Conservation (phyloP, 768 basidiomycete genomes). For the Lentinula sp. region DNA sequence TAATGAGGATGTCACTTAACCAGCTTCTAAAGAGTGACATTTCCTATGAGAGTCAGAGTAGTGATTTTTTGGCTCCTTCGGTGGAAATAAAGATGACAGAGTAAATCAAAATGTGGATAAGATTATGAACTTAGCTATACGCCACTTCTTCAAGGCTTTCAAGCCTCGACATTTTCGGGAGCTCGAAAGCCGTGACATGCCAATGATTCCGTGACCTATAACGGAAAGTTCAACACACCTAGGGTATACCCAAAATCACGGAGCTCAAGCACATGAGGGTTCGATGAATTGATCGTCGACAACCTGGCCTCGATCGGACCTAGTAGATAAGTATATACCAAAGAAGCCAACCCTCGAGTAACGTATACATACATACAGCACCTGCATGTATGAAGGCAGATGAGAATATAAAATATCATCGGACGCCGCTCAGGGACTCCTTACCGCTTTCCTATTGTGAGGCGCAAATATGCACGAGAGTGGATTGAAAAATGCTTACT, state of each 20-base stretch:
- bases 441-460: neutral
- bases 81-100: neutral
- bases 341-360: neutral
- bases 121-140: neutral
- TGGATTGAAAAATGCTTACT: neutral
- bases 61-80: neutral
- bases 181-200: conserved; percentile 2
- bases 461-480: neutral
- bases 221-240: conserved; percentile 1
- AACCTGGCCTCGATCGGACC: conserved; percentile 1
- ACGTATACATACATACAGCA: neutral
- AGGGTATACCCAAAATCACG: neutral
- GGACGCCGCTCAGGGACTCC: neutral
- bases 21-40: no score
- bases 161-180: neutral
- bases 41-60: neutral
- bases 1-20: no score
- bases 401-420: neutral
- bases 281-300: neutral
- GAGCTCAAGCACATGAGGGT: neutral
- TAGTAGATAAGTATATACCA: neutral
- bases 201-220: neutral
- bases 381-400: neutral
- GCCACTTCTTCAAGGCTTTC: neutral
- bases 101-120: neutral